Percentiles rank a stretch among this genome's conserved stretches.
These are phyloP conservation scores for Hydnum rufescens DNA, from an alignment of 768 basidiomycete genomes.

Conservation along the genomic window DNA sequence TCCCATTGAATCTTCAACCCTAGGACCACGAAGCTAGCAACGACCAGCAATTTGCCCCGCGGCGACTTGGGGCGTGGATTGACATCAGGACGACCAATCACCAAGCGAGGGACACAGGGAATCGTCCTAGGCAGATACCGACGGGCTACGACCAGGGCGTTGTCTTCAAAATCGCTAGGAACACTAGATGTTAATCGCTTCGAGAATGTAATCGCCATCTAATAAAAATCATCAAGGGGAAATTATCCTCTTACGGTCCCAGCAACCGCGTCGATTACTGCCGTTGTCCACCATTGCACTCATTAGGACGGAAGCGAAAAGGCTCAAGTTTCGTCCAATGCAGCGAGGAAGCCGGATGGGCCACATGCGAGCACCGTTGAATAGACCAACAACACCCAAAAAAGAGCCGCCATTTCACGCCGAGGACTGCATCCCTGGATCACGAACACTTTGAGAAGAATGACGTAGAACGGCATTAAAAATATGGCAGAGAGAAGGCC, in stretches of 20 bases:
- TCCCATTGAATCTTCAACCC: slow-evolving; percentile 19
- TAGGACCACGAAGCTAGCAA: slow-evolving; percentile 56
- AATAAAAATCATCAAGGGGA: background rate
- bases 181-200: slow-evolving; percentile 73
- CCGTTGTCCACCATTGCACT: slow-evolving; percentile 28
- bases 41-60: slow-evolving; percentile 55
- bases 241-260: too few species aligned
- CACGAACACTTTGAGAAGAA: slow-evolving; percentile 87
- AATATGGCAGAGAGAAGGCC: slow-evolving; percentile 74
- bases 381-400: slow-evolving; percentile 86
- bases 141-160: slow-evolving; percentile 90
- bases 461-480: slow-evolving; percentile 84
- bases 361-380: slow-evolving; percentile 59
- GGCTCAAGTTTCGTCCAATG: slow-evolving; percentile 51
- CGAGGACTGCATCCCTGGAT: slow-evolving; percentile 60
- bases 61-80: slow-evolving; percentile 40
- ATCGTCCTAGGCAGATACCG: slow-evolving; percentile 85
- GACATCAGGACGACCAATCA: slow-evolving; percentile 33
- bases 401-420: slow-evolving; percentile 85
- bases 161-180: slow-evolving; percentile 88
- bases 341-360: slow-evolving; percentile 58
- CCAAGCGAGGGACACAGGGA: slow-evolving; percentile 74
- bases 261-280: slow-evolving; percentile 34
- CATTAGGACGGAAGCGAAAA: slow-evolving; percentile 41
- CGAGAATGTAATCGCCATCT: slow-evolving; percentile 74